Conservation (phyloP, 2,329 filamentous ascomycete genomes). For the Penicillium sumatraense region DNA sequence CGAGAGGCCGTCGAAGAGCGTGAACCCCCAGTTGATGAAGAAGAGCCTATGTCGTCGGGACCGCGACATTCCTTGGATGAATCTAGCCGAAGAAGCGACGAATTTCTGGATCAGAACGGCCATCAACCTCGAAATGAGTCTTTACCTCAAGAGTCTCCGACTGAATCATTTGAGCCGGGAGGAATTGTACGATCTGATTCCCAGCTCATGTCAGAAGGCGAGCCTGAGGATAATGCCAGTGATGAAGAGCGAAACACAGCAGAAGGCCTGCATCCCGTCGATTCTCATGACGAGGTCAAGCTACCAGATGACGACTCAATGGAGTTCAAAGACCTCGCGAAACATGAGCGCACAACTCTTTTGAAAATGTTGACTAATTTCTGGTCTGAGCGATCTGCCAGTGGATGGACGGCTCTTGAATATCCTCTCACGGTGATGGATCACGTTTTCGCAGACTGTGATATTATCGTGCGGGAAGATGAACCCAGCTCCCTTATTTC, state of each 20-base stretch:
- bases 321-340: constrained; percentile 76
- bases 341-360: constrained; percentile 88
- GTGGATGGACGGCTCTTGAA: constrained; percentile 88
- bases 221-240: constrained; percentile 70
- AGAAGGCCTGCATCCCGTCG: constrained; percentile 68
- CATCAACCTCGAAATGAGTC: constrained; percentile 38
- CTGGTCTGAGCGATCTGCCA: constrained; percentile 96
- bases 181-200: constrained; percentile 51
- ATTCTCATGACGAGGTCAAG: constrained; percentile 58
- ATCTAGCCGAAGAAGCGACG: constrained; percentile 37
- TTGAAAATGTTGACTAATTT: constrained; percentile 97
- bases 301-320: constrained; percentile 59
- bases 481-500: constrained; percentile 96
- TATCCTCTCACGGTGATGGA: constrained; percentile 88
- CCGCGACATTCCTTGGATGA: constrained; percentile 34
- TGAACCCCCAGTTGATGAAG: constrained; percentile 66
- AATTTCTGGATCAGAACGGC: constrained; percentile 24
- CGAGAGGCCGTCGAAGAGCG: constrained; percentile 88
- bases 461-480: constrained; percentile 96
- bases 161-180: constrained; percentile 48
- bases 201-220: constrained; percentile 65
- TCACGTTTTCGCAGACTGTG: constrained; percentile 94
- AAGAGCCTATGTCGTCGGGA: constrained; percentile 46
- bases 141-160: constrained; percentile 34
- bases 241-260: constrained; percentile 72